These are phyloP conservation scores for Nannochloropsis gaditana DNA, from an alignment of 108 stramenopile species.

Conservation along the genomic window DNA sequence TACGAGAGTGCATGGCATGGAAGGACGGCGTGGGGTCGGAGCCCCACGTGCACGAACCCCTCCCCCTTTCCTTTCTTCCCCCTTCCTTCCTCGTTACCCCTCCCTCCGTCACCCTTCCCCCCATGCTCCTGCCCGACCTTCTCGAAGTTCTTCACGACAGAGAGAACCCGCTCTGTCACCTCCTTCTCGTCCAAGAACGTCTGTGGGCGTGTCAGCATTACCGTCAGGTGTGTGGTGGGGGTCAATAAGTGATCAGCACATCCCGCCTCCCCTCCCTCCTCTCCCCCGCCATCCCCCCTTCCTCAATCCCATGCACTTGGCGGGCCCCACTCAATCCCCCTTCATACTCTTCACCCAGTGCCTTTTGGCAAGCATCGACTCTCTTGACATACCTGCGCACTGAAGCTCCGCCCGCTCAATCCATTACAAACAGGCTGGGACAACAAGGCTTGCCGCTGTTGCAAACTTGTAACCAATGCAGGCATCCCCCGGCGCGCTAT, in stretches of 20 bases:
- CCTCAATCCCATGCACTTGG: neutral
- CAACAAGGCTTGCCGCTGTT: neutral
- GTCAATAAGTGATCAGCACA: neutral
- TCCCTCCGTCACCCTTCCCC: neutral
- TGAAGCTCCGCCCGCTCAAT: neutral
- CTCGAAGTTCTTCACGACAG: slow-evolving; percentile 96
- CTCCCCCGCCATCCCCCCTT: neutral
- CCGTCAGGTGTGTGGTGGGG: no score
- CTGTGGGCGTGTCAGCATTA: slow-evolving; percentile 26
- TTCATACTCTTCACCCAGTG: neutral
- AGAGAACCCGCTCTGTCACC: slow-evolving; percentile 82
- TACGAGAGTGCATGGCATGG: neutral
- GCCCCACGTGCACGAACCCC: neutral
- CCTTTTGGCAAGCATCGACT: neutral
- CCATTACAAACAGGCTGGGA: neutral
- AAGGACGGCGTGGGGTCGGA: no score
- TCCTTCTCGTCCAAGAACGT: slow-evolving; percentile 86
- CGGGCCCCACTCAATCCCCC: neutral
- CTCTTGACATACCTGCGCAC: neutral
- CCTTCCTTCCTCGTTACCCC: neutral
- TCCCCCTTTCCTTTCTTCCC: neutral
- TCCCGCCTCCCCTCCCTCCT: neutral
- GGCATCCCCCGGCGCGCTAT: neutral
- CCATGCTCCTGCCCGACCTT: slow-evolving; percentile 62
- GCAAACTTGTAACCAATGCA: neutral